These are phyloP conservation scores for Primulina tabacum DNA, from an alignment of 257 asterid genomes.

Conservation along the genomic window DNA sequence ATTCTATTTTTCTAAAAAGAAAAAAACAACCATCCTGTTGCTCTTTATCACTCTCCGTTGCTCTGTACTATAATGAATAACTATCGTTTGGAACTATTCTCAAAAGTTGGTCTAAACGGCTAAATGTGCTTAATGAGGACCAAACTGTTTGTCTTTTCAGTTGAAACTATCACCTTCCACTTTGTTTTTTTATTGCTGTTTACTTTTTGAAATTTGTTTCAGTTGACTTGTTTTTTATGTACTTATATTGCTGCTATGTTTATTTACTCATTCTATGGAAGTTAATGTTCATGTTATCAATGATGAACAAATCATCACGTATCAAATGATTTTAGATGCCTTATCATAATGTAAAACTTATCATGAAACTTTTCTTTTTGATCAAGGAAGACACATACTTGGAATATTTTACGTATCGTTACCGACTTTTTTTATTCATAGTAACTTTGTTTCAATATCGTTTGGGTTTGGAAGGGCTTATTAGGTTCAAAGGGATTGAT, in stretches of 20 bases:
- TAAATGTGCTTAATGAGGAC: slow-evolving; percentile 7
- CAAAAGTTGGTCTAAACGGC: not conserved
- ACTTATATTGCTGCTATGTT: not conserved
- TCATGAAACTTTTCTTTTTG: slow-evolving; percentile 16
- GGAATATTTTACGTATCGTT: not conserved
- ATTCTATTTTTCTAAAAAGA: too few species aligned
- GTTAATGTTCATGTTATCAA: too few species aligned
- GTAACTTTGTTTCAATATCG: not conserved
- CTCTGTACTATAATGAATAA: not conserved
- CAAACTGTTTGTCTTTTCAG: slow-evolving; percentile 13
- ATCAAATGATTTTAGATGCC: slow-evolving; percentile 10
- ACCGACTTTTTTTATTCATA: not conserved
- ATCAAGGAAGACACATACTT: slow-evolving; percentile 9
- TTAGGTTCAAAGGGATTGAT: slow-evolving; percentile 70
- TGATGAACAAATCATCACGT: slow-evolving; percentile 4
- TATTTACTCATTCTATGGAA: not conserved
- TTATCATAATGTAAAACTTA: slow-evolving; percentile 8
- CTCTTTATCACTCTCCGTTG: not conserved
- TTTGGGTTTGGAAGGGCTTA: slow-evolving; percentile 52
- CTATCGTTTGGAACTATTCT: slow-evolving; percentile 16
- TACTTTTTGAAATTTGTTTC: not conserved
- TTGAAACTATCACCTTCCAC: slow-evolving; percentile 3
- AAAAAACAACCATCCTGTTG: too few species aligned
- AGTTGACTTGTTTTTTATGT: not conserved
- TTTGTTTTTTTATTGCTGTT: not conserved